Base-by-base conservation (phyloP, 306 rosid species). In the Erythrophleum fordii region DNA sequence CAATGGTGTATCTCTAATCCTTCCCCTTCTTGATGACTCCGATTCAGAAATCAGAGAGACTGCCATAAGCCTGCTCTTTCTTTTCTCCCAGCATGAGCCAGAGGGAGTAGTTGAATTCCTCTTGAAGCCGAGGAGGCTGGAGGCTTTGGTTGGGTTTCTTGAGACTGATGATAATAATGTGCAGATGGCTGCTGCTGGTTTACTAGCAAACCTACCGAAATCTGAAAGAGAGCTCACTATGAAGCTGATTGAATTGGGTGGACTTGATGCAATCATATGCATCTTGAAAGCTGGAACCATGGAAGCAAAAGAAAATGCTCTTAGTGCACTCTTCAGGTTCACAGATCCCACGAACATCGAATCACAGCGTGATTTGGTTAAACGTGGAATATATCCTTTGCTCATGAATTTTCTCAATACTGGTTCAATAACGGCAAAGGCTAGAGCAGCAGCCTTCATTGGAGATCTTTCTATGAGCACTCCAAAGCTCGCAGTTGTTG, bases 251-350 rank as follows among this genome's bases (percentile, higher is more conserved):
- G 93, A 88, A 77, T 69, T 90, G 75, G 82, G 88, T n/a, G 97
- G 94, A 42, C 90, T 88, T 74, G 86, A 88, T 61, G 93, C 97
- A 61, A 83, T 93, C 78, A 65, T 93, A 80, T 85, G 90, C 82
- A 91, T 93, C 61, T 72, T 93, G 59, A 80, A 77, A 73, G 84
- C 86, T 0, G 97, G 94, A 14, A 91, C 86, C 23, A 83, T 83
- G 89, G 89, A 88, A 83, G 94, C 94, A 25, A 91, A 91, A 79
- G 97, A 93, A 79, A 90, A 91, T 72, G 98, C 98, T 58, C 91
- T 91, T n/a, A 86, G 92, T 79, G 97, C 98, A 76, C 92, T 93
- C 80, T 93, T 93, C 81, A 90, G 98, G 85, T 91, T 93, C 86
- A 87, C 97, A 31, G 97, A 91, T 82, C 97, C 97, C 56, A 86